Evolutionary conservation across 768 basidiomycete genomes (phyloP).

Genomic region (Ramaria sp.): DNA sequence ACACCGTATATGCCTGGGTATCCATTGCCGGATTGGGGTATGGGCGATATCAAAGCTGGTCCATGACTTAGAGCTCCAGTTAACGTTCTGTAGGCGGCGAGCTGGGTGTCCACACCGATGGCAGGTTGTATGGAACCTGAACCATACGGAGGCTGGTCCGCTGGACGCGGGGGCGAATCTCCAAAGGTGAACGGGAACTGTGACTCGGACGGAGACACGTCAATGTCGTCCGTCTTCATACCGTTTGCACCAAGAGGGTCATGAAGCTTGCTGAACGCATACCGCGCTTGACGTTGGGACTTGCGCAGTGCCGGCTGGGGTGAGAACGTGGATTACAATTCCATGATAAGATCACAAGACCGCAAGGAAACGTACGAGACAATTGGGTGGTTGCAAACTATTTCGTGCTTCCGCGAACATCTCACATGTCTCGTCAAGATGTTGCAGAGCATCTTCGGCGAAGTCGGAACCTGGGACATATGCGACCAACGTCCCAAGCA

Average conservation of each 20-base stretch:
- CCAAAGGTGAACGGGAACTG: conserved; percentile 2
- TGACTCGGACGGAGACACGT: background rate
- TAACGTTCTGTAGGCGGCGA: no score
- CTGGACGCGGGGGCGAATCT: background rate
- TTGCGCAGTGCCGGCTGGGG: background rate
- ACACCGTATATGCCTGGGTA: background rate
- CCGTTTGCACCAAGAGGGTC: background rate
- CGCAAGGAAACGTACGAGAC: background rate
- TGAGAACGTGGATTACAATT: background rate
- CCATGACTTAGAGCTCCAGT: background rate
- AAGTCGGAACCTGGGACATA: background rate
- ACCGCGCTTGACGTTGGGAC: background rate
- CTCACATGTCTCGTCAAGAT: conserved; percentile 1
- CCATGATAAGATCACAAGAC: background rate
- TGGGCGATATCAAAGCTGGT: no score
- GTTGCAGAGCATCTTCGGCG: conserved; percentile 1
- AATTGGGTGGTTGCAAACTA: background rate
- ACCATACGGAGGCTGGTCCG: background rate
- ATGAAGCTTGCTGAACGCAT: conserved; percentile 1
- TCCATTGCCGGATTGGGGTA: background rate
- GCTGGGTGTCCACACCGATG: no score
- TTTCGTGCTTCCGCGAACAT: conserved; percentile 3
- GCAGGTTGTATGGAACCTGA: background rate
- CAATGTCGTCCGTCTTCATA: background rate
- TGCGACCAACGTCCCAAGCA: conserved; percentile 4